Conservation (phyloP, 805 yeast species). For the Yamadazyma tumulicola region DNA sequence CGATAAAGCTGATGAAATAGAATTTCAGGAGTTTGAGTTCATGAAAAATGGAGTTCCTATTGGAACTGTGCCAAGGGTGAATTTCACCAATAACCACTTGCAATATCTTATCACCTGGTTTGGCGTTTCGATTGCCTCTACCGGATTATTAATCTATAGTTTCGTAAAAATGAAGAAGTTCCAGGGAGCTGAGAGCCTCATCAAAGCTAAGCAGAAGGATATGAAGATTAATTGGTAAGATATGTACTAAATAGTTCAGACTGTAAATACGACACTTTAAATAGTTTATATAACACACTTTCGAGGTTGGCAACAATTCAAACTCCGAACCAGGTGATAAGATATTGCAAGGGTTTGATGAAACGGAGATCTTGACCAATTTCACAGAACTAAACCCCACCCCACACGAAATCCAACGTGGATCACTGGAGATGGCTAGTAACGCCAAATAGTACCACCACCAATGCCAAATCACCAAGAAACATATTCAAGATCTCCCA, state of each 20-base stretch:
- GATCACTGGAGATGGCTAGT: slow-evolving; percentile 17
- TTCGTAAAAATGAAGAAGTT: slow-evolving; percentile 27
- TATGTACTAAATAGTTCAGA: no score
- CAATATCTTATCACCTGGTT: slow-evolving; percentile 96
- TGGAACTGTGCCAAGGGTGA: slow-evolving; percentile 78
- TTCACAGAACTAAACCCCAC: no score
- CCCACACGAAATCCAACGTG: neutral
- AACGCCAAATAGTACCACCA: slow-evolving; percentile 38
- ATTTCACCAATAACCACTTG: slow-evolving; percentile 81
- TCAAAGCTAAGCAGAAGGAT: slow-evolving; percentile 37
- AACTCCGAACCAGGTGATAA: slow-evolving; percentile 94
- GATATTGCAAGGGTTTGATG: slow-evolving; percentile 87
- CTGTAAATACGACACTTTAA: no score
- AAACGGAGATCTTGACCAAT: no score
- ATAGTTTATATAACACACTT: no score
- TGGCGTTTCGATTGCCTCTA: slow-evolving; percentile 72
- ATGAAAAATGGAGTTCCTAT: slow-evolving; percentile 84
- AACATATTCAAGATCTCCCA: slow-evolving; percentile 36
- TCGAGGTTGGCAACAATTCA: slow-evolving; percentile 67
- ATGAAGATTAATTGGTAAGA: slow-evolving; percentile 27
- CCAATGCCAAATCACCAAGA: slow-evolving; percentile 33
- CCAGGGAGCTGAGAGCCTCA: slow-evolving; percentile 36
- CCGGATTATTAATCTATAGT: slow-evolving; percentile 53
- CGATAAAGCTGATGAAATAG: slow-evolving; percentile 30
- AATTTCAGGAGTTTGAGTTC: slow-evolving; percentile 50